Percentiles rank a stretch among this genome's conserved stretches.
phyloP scores from a whole-genome alignment of 2,329 filamentous ascomycete species.

The Furcasterigmium furcatum region DNA sequence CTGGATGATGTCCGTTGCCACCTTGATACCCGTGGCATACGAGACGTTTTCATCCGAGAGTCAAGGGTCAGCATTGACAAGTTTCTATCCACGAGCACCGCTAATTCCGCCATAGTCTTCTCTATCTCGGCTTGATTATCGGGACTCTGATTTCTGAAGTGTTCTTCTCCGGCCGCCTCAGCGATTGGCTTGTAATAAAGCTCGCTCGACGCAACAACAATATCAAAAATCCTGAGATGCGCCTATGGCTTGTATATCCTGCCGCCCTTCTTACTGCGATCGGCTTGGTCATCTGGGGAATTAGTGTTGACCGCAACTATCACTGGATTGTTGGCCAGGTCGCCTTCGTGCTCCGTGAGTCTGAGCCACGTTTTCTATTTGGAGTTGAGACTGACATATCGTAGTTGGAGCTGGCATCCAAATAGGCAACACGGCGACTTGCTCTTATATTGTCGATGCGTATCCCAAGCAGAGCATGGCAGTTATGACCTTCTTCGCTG shows the following conservation, averaged over 20 bases:
- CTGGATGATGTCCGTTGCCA: conserved; percentile 52
- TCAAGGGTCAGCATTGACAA: conserved; percentile 32
- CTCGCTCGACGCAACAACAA: conserved; percentile 39
- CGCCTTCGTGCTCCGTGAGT: conserved; percentile 50
- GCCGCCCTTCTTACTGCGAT: conserved; percentile 44
- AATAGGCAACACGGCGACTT: conserved; percentile 51
- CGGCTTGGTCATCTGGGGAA: conserved; percentile 51
- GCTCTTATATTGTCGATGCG: conserved; percentile 50
- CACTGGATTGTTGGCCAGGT: conserved; percentile 57
- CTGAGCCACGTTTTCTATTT: too few relatives aligned
- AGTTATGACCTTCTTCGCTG: conserved; percentile 50
- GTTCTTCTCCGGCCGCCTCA: conserved; percentile 46
- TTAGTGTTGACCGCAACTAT: conserved; percentile 47
- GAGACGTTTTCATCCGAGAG: conserved; percentile 39
- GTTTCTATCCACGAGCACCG: background rate
- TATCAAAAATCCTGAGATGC: conserved; percentile 47
- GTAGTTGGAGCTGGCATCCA: conserved; percentile 52
- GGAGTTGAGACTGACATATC: background rate
- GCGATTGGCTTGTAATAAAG: conserved; percentile 45
- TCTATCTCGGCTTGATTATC: conserved; percentile 50
- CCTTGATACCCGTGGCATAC: conserved; percentile 50
- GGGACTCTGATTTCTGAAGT: conserved; percentile 49
- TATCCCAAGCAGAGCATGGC: conserved; percentile 53
- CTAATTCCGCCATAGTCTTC: conserved; percentile 24
- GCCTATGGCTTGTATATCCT: conserved; percentile 53